A percentile compares a stretch with the other conserved stretches of the same genome.
phyloP scores from a whole-genome alignment of 768 basidiomycete species.

The Serpula lacrymans region DNA sequence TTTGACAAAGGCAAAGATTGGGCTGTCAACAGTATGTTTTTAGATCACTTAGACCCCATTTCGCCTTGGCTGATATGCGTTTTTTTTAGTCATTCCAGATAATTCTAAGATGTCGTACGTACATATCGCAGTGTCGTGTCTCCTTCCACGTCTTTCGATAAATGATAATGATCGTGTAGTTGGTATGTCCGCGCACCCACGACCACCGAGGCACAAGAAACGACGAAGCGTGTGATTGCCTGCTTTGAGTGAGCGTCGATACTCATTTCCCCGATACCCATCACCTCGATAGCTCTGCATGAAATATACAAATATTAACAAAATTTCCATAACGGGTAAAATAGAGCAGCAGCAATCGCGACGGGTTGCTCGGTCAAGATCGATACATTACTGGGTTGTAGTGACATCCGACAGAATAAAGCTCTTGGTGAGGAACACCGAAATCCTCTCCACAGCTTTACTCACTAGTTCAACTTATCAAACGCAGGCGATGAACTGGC shows the following conservation, averaged over 20 bases:
- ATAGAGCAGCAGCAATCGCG: slow-evolving; percentile 58
- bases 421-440: slow-evolving; percentile 48
- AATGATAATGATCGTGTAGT: slow-evolving; percentile 20
- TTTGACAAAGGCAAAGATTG: slow-evolving; percentile 70
- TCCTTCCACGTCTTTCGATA: not conserved
- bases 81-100: slow-evolving; percentile 64
- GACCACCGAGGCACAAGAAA: slow-evolving; percentile 47
- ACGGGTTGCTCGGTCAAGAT: slow-evolving; percentile 54
- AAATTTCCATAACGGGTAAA: too few species aligned
- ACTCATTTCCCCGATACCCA: not conserved
- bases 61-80: not conserved
- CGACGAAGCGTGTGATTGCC: slow-evolving; percentile 52
- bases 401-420: slow-evolving; percentile 61
- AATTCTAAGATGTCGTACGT: slow-evolving; percentile 62
- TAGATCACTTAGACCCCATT: not conserved
- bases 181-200: slow-evolving; percentile 69
- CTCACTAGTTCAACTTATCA: not conserved
- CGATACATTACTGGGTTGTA: slow-evolving; percentile 26
- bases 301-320: not conserved
- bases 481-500: slow-evolving; percentile 60
- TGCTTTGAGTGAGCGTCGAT: slow-evolving; percentile 56
- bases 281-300: not conserved
- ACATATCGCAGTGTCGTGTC: not conserved
- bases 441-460: too few species aligned
- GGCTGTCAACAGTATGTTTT: slow-evolving; percentile 56